A percentile compares a stretch with the other conserved stretches of the same genome.
Conservation (phyloP, 75 land plant species). For the Picea sitchensis region DNA sequence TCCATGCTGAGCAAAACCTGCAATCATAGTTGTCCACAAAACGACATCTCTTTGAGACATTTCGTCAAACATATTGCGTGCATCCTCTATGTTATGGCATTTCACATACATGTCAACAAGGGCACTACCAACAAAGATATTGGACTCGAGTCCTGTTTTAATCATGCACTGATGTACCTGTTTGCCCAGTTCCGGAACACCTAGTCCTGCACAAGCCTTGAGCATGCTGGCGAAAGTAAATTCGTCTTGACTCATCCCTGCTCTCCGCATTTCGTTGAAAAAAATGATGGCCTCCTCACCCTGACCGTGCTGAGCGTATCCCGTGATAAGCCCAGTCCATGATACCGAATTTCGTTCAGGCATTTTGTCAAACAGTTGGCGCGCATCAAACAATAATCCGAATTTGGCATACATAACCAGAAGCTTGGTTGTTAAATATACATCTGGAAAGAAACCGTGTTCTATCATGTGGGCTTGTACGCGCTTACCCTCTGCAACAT, state of each 20-base stretch:
- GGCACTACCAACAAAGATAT: constrained; percentile 46
- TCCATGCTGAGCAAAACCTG: constrained; percentile 45
- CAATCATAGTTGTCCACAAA: constrained; percentile 62
- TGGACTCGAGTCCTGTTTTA: constrained; percentile 31
- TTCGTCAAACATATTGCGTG: constrained; percentile 38
- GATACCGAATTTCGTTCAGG: constrained; percentile 39
- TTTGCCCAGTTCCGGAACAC: constrained; percentile 9
- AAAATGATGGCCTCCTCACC: constrained; percentile 27
- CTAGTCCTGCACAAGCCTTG: constrained; percentile 27
- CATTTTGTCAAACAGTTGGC: constrained; percentile 43
- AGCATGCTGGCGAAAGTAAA: constrained; percentile 38
- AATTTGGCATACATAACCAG: constrained; percentile 40
- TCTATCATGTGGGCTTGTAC: background rate
- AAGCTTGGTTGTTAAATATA: constrained; percentile 30
- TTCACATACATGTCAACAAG: constrained; percentile 66
- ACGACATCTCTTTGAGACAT: constrained; percentile 54
- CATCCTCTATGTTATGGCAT: constrained; percentile 36
- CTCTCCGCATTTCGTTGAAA: constrained; percentile 38
- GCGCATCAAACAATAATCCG: constrained; percentile 30
- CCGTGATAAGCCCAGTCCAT: constrained; percentile 69
- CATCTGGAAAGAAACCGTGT: constrained; percentile 1
- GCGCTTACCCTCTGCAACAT: background rate
- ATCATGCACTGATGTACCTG: constrained; percentile 27
- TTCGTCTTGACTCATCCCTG: constrained; percentile 26
- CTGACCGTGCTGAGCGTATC: constrained; percentile 43